phyloP scores from a whole-genome alignment of 768 basidiomycete genomes.

The Trametes meyenii region DNA sequence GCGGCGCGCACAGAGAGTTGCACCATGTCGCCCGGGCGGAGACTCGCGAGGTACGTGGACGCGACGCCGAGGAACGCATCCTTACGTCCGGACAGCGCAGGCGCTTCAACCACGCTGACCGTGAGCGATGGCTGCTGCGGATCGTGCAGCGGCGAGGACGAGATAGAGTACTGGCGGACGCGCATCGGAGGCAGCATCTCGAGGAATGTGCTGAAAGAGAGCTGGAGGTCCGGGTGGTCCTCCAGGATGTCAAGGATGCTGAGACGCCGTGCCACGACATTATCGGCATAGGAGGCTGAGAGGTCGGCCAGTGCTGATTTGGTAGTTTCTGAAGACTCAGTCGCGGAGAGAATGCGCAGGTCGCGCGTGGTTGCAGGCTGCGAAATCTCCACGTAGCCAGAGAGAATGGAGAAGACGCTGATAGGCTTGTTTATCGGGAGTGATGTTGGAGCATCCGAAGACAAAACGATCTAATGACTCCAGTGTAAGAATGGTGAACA shows the following conservation, averaged over 20 bases:
- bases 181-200: conserved; percentile 50
- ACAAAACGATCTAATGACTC: conserved; percentile 37
- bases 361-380: conserved; percentile 50
- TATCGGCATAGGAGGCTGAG: conserved; percentile 35
- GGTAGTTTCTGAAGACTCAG: conserved; percentile 32
- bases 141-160: conserved; percentile 50
- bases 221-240: conserved; percentile 38
- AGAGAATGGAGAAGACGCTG: conserved; percentile 40
- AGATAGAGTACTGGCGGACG: conserved; percentile 54
- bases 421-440: conserved; percentile 45
- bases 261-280: conserved; percentile 40
- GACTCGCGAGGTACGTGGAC: conserved; percentile 46
- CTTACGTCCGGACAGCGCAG: conserved; percentile 37
- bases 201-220: conserved; percentile 43
- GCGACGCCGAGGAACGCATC: conserved; percentile 48
- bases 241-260: conserved; percentile 49
- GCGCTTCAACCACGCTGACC: conserved; percentile 45
- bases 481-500: background rate
- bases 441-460: conserved; percentile 42
- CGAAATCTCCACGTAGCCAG: conserved; percentile 50
- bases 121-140: conserved; percentile 47
- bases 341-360: conserved; percentile 37
- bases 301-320: conserved; percentile 36
- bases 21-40: conserved; percentile 44
- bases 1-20: conserved; percentile 47